Percentiles rank a stretch among this genome's conserved stretches.
Evolutionary conservation across 176 grass and related monocot genomes (phyloP).

Genomic region (Cymbopogon citratus): DNA sequence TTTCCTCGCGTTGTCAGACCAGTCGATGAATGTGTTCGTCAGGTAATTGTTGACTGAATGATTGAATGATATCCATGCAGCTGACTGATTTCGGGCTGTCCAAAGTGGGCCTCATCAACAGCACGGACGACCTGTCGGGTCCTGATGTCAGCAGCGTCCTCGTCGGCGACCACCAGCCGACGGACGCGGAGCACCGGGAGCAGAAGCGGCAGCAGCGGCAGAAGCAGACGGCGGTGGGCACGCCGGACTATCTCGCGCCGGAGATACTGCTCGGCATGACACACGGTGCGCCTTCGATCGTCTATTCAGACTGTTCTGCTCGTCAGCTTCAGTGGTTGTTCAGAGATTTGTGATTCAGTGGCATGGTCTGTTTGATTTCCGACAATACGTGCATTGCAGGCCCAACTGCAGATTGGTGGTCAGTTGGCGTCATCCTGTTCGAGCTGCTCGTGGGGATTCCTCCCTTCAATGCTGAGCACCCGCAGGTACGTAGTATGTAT

Average conservation of each 20-base stretch:
- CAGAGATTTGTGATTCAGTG: not conserved
- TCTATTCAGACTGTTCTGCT: not conserved
- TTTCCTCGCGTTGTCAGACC: no score
- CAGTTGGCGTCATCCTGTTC: conserved; percentile 96
- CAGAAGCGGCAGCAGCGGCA: conserved; percentile 70
- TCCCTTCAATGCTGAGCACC: conserved; percentile 95
- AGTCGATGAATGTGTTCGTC: not conserved
- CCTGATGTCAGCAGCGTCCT: conserved; percentile 77
- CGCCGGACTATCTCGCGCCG: conserved; percentile 94
- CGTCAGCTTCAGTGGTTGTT: not conserved
- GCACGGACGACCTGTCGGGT: conserved; percentile 96
- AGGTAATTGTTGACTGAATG: not conserved
- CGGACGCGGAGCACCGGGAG: conserved; percentile 51
- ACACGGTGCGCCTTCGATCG: conserved; percentile 49
- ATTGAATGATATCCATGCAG: conserved; percentile 17
- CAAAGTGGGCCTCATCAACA: conserved; percentile 97
- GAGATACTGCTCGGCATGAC: conserved; percentile 93
- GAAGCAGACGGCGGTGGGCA: conserved; percentile 87
- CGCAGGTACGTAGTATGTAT: conserved; percentile 51
- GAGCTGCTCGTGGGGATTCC: conserved; percentile 95
- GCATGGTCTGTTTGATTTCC: not conserved
- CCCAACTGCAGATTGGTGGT: conserved; percentile 94
- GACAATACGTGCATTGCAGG: conserved; percentile 31
- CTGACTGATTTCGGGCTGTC: conserved; percentile 97
- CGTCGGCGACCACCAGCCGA: conserved; percentile 53